A percentile compares a stretch with the other conserved stretches of the same genome.
These are phyloP conservation scores for Chloropicon primus DNA, from an alignment of 139 green algal genomes.

Conservation along the genomic window DNA sequence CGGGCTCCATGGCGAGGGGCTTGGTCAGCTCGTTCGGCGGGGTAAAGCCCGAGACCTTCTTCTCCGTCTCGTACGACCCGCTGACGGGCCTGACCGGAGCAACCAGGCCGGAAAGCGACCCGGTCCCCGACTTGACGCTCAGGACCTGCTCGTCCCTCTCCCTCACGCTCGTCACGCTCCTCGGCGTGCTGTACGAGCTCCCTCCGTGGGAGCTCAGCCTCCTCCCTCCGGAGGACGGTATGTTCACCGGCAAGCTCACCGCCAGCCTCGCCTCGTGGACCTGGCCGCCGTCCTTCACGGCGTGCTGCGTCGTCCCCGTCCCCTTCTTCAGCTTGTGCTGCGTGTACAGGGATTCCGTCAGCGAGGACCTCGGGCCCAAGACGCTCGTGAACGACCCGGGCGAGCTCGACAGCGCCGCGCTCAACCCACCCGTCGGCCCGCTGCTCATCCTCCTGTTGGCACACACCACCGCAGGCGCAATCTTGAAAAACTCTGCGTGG, in stretches of 20 bases:
- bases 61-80: background rate
- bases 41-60: background rate
- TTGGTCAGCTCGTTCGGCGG: background rate
- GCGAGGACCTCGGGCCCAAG: background rate
- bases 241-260: background rate
- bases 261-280: too few species aligned
- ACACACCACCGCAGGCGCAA: too few species aligned
- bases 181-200: background rate
- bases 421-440: too few species aligned
- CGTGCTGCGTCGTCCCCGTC: background rate
- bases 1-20: background rate
- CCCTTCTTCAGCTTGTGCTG: background rate
- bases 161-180: background rate
- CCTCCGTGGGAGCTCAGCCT: background rate
- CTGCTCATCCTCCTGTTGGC: too few species aligned
- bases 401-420: background rate
- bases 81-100: background rate
- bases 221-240: background rate
- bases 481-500: too few species aligned
- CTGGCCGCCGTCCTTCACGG: too few species aligned
- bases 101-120: background rate
- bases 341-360: background rate
- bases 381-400: background rate
- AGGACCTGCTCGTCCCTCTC: background rate
- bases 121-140: background rate